A percentile compares a stretch with the other conserved stretches of the same genome.
These are phyloP conservation scores for Penicillium alfredii DNA, from an alignment of 495 filamentous ascomycete species.

Conservation along the genomic window DNA sequence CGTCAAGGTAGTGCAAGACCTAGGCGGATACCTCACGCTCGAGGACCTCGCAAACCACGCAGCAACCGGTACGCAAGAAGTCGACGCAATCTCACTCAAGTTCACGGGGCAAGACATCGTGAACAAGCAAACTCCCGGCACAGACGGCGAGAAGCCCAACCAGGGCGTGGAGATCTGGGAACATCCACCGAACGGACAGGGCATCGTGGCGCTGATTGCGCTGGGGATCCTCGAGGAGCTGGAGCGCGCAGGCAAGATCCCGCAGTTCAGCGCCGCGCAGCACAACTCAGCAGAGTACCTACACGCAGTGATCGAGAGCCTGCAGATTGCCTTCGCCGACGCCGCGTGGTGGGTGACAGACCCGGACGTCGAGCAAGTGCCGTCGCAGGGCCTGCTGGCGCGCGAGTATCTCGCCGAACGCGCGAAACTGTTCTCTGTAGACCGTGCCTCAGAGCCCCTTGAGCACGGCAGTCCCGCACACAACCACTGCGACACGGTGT, in stretches of 20 bases:
- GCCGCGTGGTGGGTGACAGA: slow-evolving; percentile 86
- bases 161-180: slow-evolving; percentile 85
- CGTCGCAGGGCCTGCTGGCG: slow-evolving; percentile 55
- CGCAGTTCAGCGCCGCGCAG: slow-evolving; percentile 57
- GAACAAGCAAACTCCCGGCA: slow-evolving; percentile 40
- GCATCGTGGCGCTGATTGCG: slow-evolving; percentile 90
- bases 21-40: slow-evolving; percentile 72
- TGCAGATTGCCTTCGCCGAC: slow-evolving; percentile 92
- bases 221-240: slow-evolving; percentile 85
- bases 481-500: slow-evolving; percentile 81
- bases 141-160: slow-evolving; percentile 38
- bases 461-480: slow-evolving; percentile 64
- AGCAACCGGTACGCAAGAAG: slow-evolving; percentile 67
- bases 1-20: slow-evolving; percentile 66
- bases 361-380: slow-evolving; percentile 61
- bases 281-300: slow-evolving; percentile 78
- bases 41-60: slow-evolving; percentile 75
- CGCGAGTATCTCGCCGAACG: slow-evolving; percentile 59
- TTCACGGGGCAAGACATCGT: slow-evolving; percentile 65
- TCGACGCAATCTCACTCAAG: slow-evolving; percentile 72
- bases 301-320: slow-evolving; percentile 80
- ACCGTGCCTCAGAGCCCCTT: slow-evolving; percentile 48
- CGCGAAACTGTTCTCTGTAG: slow-evolving; percentile 62
- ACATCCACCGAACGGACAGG: slow-evolving; percentile 96
- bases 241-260: slow-evolving; percentile 65